Conservation (phyloP, 192 early-diverging fungal genomes). For the Allomyces arbusculus region DNA sequence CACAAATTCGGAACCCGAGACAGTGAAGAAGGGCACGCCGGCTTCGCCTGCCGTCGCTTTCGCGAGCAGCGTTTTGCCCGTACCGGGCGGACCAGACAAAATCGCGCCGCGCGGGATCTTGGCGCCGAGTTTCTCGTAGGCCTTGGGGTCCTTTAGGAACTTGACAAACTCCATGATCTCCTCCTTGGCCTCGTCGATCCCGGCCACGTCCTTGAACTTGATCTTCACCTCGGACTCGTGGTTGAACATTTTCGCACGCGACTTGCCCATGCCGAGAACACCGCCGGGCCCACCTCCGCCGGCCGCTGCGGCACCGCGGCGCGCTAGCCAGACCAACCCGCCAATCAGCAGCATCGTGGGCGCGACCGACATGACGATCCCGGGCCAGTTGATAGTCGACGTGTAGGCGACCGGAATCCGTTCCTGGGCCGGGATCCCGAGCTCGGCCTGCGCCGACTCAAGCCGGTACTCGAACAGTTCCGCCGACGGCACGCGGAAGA, state of each 20-base stretch:
- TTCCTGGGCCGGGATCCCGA: constrained; percentile 70
- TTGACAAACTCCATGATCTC: constrained; percentile 99
- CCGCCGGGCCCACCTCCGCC: constrained; percentile 46
- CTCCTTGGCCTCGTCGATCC: constrained; percentile 96
- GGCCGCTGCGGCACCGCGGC: constrained; percentile 24
- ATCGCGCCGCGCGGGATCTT: constrained; percentile 98
- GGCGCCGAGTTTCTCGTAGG: constrained; percentile 83
- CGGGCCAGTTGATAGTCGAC: constrained; percentile 52
- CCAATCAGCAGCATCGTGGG: constrained; percentile 83
- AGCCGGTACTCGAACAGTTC: constrained; percentile 87
- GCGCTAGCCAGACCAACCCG: constrained; percentile 66
- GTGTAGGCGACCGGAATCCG: constrained; percentile 83
- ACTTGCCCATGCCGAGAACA: constrained; percentile 93
- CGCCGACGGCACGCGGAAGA: constrained; percentile 81
- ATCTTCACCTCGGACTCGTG: constrained; percentile 88
- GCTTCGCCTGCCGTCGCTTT: constrained; percentile 99
- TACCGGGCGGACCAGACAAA: constrained; percentile 77
- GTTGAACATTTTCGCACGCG: constrained; percentile 87
- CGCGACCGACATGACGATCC: constrained; percentile 68
- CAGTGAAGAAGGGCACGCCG: constrained; percentile 87
- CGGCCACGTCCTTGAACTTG: constrained; percentile 97
- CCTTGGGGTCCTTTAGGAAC: constrained; percentile 83
- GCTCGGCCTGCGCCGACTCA: constrained; percentile 72
- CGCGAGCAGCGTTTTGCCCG: constrained; percentile 92
- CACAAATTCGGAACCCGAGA: constrained; percentile 98